These are phyloP conservation scores for Rhizoclosmatium globosum DNA, from an alignment of 192 early-diverging fungal genomes.

Conservation along the genomic window DNA sequence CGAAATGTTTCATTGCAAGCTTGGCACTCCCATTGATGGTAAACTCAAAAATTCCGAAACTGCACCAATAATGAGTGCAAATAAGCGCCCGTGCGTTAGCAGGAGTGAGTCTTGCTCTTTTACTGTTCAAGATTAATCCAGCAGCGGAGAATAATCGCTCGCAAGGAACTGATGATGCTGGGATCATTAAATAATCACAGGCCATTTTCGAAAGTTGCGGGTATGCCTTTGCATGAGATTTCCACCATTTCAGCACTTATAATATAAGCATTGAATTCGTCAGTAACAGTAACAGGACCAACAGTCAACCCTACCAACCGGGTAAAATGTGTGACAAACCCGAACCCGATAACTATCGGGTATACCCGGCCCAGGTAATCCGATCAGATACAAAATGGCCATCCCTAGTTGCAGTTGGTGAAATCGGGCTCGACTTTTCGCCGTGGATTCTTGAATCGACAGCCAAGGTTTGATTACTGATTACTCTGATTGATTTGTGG, in stretches of 20 bases:
- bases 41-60: constrained; percentile 12
- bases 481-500: not conserved
- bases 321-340: too few species aligned
- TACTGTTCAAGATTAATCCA: constrained; percentile 38
- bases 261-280: too few species aligned
- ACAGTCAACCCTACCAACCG: too few species aligned
- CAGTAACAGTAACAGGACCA: too few species aligned
- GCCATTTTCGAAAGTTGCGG: not conserved
- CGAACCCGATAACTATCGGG: too few species aligned
- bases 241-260: too few species aligned
- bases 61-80: constrained; percentile 18
- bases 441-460: constrained; percentile 44
- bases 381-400: not conserved
- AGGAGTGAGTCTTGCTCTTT: constrained; percentile 56
- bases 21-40: not conserved
- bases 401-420: constrained; percentile 52
- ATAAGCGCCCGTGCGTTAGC: constrained; percentile 33
- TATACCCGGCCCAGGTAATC: constrained; percentile 14
- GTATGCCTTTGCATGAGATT: not conserved
- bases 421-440: constrained; percentile 60
- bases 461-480: too few species aligned
- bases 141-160: constrained; percentile 45
- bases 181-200: not conserved
- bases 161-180: constrained; percentile 31
- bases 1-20: too few species aligned